These are phyloP conservation scores for Pythium oligandrum DNA, from an alignment of 352 stramenopile genomes.

Conservation along the genomic window DNA sequence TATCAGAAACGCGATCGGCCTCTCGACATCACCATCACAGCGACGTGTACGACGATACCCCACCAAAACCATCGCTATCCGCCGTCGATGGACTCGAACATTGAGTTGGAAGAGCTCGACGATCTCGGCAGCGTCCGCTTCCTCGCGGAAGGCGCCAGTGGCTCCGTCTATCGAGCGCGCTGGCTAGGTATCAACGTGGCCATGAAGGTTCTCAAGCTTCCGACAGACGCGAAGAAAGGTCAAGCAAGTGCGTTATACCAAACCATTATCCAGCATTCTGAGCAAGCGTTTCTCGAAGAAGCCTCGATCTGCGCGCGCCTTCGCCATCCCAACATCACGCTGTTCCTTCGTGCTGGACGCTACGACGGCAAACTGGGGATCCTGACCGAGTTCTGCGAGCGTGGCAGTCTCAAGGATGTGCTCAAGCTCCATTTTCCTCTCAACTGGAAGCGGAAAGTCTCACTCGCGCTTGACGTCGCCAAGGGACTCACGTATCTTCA, in stretches of 20 bases:
- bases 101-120: slow-evolving; percentile 52
- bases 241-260: slow-evolving; percentile 38
- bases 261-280: slow-evolving; percentile 66
- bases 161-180: slow-evolving; percentile 59
- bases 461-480: slow-evolving; percentile 49
- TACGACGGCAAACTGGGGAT: slow-evolving; percentile 65
- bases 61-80: no score
- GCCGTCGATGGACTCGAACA: slow-evolving; percentile 30
- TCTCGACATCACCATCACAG: no score
- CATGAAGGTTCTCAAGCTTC: slow-evolving; percentile 72
- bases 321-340: slow-evolving; percentile 63
- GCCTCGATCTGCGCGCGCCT: slow-evolving; percentile 53
- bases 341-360: slow-evolving; percentile 62
- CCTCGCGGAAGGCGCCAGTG: slow-evolving; percentile 55
- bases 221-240: slow-evolving; percentile 34
- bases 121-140: slow-evolving; percentile 49
- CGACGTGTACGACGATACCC: no score
- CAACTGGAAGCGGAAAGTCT: slow-evolving; percentile 53
- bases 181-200: slow-evolving; percentile 71
- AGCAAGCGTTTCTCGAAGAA: slow-evolving; percentile 61
- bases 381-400: slow-evolving; percentile 62
- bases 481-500: slow-evolving; percentile 71
- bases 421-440: slow-evolving; percentile 56
- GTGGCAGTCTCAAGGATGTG: slow-evolving; percentile 66
- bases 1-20: no score